phyloP scores from a whole-genome alignment of 2,329 filamentous ascomycete genomes.

The Taxawa tesnikishii region DNA sequence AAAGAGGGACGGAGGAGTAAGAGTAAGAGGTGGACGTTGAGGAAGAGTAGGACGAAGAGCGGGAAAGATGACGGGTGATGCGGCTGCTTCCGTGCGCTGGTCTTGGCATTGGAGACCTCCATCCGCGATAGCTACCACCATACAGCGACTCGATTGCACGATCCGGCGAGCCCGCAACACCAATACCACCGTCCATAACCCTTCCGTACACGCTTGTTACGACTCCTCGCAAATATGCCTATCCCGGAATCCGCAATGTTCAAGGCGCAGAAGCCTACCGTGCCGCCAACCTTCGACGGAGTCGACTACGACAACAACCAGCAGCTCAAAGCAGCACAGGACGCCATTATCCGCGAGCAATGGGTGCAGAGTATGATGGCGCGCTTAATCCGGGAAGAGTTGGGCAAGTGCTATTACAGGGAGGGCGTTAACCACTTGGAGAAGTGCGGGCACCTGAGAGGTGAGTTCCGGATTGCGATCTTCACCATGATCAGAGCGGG shows the following conservation, averaged over 20 bases:
- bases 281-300: constrained; percentile 72
- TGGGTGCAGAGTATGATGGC: constrained; percentile 89
- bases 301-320: constrained; percentile 78
- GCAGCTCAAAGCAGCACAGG: constrained; percentile 70
- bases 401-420: constrained; percentile 73
- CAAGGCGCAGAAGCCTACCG: constrained; percentile 71
- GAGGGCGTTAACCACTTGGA: constrained; percentile 82
- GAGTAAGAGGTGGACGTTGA: constrained; percentile 11
- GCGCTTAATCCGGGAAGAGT: constrained; percentile 65
- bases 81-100: neutral
- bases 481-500: neutral
- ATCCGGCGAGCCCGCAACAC: neutral
- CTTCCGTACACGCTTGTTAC: constrained; percentile 1
- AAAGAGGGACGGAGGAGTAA: constrained; percentile 9
- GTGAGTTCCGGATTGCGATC: constrained; percentile 45
- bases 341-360: constrained; percentile 72
- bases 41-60: constrained; percentile 8
- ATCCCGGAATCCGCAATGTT: constrained; percentile 74
- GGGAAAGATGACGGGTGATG: constrained; percentile 2
- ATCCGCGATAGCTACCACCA: neutral
- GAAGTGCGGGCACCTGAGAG: constrained; percentile 72
- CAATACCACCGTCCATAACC: neutral
- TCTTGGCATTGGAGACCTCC: constrained; percentile 1
- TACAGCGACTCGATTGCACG: neutral
- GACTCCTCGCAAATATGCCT: constrained; percentile 63